Evolutionary conservation across 352 stramenopile species (phyloP), one percentile per base, ranked within the genome.

Genomic region (Labyrinthula sp.): DNA sequence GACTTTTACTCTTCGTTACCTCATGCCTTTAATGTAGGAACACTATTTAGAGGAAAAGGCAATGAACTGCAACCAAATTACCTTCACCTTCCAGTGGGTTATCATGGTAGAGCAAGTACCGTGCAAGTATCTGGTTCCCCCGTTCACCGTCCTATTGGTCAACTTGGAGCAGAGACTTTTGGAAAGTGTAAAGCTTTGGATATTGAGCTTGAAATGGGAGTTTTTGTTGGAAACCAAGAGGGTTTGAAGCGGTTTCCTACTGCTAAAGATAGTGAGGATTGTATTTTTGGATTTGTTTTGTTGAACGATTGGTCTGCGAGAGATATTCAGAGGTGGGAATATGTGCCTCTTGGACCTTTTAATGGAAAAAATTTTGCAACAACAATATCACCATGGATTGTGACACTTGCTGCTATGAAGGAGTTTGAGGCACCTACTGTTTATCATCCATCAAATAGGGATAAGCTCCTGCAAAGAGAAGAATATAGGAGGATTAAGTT

Each of bases 251-350:
- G 79, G 23, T 69, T 79, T 10, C 73, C 95, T 38, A 48, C 65
- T 7, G 81, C 93, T 41, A 63, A 70, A 40, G 68, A 92, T 59
- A 81, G 82, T 0, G 72, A 91, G 43, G 65, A 88, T 29, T 73
- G 90, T 57, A 92, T 95, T 39, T 95, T 95, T 65, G 86, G 86
- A 4, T 77, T 92, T 47, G 78, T 93, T 24, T 57, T 95, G 21
- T 86, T 95, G 73, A 95, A 95, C 63, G 84, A 95, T 62, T 95
- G 86, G 86, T 92, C 76, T 30, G 83, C 83, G 15, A 45, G 73
- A 7, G 64, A 72, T 43, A 68, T 71, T 15, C 60, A 70, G 34
- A 65, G 62, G 52, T 95, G 79, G 78, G 84, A 95, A 65, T 95
- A 95, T 61, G 79, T 95, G 27, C 86, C 86, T 18, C 68, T 95